phyloP scores from a whole-genome alignment of 2,329 filamentous ascomycete species.

The Pyricularia pennisetigena region DNA sequence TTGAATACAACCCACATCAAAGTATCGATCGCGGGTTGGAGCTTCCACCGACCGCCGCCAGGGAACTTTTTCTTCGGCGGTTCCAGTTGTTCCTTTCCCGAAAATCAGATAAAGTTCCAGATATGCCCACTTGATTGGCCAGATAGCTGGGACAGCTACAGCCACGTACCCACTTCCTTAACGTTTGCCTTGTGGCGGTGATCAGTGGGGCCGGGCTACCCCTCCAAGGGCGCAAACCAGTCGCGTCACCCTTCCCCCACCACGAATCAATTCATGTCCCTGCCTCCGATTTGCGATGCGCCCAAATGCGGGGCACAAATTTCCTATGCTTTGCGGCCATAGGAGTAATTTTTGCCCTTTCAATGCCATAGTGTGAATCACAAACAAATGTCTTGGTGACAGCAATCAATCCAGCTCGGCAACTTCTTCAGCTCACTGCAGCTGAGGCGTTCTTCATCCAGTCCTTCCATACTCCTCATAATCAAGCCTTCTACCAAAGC shows the following conservation, averaged over 20 bases:
- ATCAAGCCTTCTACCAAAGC: neutral
- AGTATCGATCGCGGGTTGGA: neutral
- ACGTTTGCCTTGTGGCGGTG: neutral
- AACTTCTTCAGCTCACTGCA: neutral
- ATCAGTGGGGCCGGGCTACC: neutral
- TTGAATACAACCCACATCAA: neutral
- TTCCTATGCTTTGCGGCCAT: neutral
- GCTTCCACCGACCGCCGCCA: neutral
- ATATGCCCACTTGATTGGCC: neutral
- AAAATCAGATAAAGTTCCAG: neutral
- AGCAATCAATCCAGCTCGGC: neutral
- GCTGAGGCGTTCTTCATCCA: neutral
- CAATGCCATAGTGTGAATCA: neutral
- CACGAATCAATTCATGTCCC: slow-evolving; percentile 1
- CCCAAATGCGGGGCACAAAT: slow-evolving; percentile 9
- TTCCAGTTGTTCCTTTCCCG: slow-evolving; percentile 12
- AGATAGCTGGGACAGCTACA: neutral
- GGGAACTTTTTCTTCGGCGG: slow-evolving; percentile 6
- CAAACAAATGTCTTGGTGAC: neutral
- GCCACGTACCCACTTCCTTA: neutral
- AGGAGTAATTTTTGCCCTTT: neutral
- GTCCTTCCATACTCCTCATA: neutral
- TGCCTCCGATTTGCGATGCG: neutral
- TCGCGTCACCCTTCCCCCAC: neutral
- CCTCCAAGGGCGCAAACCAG: slow-evolving; percentile 1